Base-by-base conservation (phyloP, 805 yeast species). In the Kregervanrija fluxuum region DNA sequence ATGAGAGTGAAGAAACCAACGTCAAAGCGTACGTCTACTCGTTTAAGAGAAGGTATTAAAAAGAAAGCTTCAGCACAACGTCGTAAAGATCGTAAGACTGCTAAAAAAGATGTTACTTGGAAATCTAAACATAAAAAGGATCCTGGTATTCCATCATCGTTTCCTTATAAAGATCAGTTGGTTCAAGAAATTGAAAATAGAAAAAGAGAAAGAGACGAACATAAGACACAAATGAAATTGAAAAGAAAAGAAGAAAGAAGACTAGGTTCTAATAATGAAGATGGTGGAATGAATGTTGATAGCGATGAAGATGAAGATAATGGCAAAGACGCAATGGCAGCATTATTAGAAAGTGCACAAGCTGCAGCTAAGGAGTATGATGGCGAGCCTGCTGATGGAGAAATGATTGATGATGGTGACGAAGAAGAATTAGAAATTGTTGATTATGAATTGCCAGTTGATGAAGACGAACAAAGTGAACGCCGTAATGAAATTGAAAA, bases 21-120 rank as follows among this genome's bases (percentile, higher is more conserved):
- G 35, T 85, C 95, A 48, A 93, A 91, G 68, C 80, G 98, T 69
- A 74, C 81, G 42, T 77, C 93, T 61, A 91, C 98, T 57, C 88
- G 95, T 65, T 79, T 90, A 86, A 80, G 89, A 60, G 96, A 90
- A 65, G 99, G 99, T 51, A 89, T 93, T 63, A 85, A 87, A 71
- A 93, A 89, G 78, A 93, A 93, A 68, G 90, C 95, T 3, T 77
- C 91, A 36, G 96, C 98, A 8, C 91, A 90, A 56, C 76, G 83
- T 52, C 80, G 95, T 66, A 93, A 93, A 62, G 84, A 85, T 62
- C 77, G 74, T 56, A 93, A 93, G 68, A 53, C 63, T 22, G 76
- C 95, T 14, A 93, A 93, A 74, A 89, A 79, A 61, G 97, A 91
- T 64, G 79, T 79, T 4, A 93, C 98, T 12, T 93, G 99, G 99